Percentiles rank a stretch among this genome's conserved stretches.
Conservation (phyloP, 2,329 filamentous ascomycete species). For the Aspergillus flavus region DNA sequence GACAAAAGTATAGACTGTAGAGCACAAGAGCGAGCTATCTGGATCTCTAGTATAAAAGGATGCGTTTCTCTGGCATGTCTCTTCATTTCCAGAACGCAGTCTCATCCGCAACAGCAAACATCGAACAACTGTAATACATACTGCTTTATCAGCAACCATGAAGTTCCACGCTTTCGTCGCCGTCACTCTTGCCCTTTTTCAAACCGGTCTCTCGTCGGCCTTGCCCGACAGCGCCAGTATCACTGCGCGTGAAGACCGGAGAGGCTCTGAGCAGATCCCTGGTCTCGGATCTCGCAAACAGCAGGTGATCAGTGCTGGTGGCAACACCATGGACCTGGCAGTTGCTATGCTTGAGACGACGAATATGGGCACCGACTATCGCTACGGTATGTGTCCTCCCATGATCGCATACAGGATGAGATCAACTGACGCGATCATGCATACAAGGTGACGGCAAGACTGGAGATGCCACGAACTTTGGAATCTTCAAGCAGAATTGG, state of each 20-base stretch:
- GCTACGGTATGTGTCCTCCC: conserved; percentile 18
- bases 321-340: conserved; percentile 26
- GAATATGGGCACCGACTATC: conserved; percentile 26
- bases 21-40: neutral
- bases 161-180: neutral
- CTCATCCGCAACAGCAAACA: neutral
- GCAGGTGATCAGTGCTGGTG: conserved; percentile 22
- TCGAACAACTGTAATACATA: neutral
- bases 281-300: conserved; percentile 27
- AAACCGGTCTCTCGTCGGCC: neutral
- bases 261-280: conserved; percentile 21
- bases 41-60: neutral
- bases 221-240: neutral
- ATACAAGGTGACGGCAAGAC: conserved; percentile 31
- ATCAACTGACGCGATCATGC: neutral
- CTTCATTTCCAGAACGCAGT: too few species aligned
- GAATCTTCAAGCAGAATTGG: conserved; percentile 26
- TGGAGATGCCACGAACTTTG: conserved; percentile 34
- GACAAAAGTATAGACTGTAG: neutral
- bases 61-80: neutral
- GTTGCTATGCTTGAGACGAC: conserved; percentile 31
- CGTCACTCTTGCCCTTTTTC: neutral
- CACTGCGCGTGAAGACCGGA: conserved; percentile 14
- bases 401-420: neutral
- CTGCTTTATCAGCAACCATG: neutral